Evolutionary conservation across 73 alveolate genomes (phyloP).

Genomic region (Paramecium tetraurelia): DNA sequence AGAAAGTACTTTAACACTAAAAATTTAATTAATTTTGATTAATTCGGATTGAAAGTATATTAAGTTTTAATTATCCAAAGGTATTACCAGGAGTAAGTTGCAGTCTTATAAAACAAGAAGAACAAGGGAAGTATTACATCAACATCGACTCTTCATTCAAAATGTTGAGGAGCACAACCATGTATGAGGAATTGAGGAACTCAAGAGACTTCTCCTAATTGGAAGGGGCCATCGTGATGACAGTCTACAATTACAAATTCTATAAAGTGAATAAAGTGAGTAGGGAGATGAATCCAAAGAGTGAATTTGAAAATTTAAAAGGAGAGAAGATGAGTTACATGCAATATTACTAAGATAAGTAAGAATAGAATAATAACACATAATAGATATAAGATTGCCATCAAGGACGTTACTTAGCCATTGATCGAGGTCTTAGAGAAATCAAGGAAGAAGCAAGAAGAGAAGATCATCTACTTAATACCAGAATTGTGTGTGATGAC

Average conservation of each 20-base stretch:
- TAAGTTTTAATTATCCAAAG: neutral
- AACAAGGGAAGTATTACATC: neutral
- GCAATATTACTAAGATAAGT: constrained; percentile 8
- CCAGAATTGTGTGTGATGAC: constrained; percentile 26
- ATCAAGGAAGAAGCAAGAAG: neutral
- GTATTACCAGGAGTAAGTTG: constrained; percentile 27
- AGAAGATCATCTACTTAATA: neutral
- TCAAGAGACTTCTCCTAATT: constrained; percentile 10
- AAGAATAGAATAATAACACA: neutral
- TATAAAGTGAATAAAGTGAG: constrained; percentile 60
- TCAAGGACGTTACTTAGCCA: constrained; percentile 36
- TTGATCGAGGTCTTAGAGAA: neutral
- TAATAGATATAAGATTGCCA: constrained; percentile 34
- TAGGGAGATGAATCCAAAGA: constrained; percentile 39
- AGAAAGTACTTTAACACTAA: constrained; percentile 23
- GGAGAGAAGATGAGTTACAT: neutral
- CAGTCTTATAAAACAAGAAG: neutral
- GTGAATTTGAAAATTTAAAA: neutral
- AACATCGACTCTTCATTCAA: constrained; percentile 25
- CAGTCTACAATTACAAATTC: constrained; percentile 47
- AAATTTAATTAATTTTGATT: constrained; percentile 20
- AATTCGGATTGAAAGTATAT: neutral
- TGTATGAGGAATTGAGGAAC: constrained; percentile 15
- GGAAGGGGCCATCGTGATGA: constrained; percentile 60
- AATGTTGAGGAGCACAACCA: neutral